Conservation (phyloP, 2,329 filamentous ascomycete species). For the Cladosporium austrohemisphaericum region DNA sequence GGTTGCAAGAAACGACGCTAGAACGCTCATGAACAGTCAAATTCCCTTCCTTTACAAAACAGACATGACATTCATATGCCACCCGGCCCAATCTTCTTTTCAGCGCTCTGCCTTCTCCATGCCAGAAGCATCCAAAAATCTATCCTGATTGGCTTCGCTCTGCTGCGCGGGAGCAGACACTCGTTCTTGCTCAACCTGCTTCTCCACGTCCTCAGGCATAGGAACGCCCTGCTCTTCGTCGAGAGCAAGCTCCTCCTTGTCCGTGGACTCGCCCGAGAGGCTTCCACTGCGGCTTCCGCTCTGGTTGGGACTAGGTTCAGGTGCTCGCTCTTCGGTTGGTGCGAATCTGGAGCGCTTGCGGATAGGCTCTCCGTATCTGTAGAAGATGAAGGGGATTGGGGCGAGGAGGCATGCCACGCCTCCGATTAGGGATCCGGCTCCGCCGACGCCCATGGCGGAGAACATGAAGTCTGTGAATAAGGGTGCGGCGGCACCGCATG, state of each 20-base stretch:
- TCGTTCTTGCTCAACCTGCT: conserved; percentile 17
- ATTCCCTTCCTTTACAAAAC: background rate
- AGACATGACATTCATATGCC: background rate
- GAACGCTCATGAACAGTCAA: conserved; percentile 8
- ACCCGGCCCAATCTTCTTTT: background rate
- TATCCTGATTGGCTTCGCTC: conserved; percentile 9
- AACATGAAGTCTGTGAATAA: conserved; percentile 34
- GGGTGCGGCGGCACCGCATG: conserved; percentile 30
- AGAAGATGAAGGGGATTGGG: conserved; percentile 34
- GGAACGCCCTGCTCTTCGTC: conserved; percentile 24
- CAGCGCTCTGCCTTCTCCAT: conserved; percentile 24
- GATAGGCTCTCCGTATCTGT: conserved; percentile 28
- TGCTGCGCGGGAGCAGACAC: background rate
- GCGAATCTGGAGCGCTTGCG: conserved; percentile 26
- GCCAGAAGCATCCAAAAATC: conserved; percentile 24
- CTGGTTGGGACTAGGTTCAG: too few relatives aligned
- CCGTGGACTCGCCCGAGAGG: conserved; percentile 11
- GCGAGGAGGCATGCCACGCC: conserved; percentile 39
- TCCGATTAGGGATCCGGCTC: conserved; percentile 40
- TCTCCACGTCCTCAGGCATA: conserved; percentile 12
- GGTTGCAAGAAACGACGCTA: too few relatives aligned
- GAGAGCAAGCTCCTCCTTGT: conserved; percentile 19
- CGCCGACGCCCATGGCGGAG: conserved; percentile 29
- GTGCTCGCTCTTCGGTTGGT: conserved; percentile 22
- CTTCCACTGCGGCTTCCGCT: conserved; percentile 1